phyloP scores from a whole-genome alignment of 2,329 filamentous ascomycete species.

The Celoporthe dispersa region DNA sequence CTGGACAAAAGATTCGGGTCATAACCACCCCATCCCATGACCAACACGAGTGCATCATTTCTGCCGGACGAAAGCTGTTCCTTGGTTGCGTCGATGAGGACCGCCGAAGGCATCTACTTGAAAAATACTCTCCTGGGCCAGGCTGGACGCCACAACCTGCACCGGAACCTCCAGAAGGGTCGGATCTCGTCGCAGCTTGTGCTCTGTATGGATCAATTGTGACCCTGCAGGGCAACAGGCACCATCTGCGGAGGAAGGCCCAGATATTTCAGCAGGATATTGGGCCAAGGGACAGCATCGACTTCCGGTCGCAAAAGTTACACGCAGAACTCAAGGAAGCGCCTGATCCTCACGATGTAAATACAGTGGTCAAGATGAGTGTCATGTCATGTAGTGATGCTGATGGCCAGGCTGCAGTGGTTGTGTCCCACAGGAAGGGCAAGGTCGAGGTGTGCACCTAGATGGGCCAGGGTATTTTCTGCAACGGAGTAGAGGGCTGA shows the following conservation, averaged over 20 bases:
- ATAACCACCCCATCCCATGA: conserved; percentile 6
- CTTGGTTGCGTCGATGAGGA: conserved; percentile 9
- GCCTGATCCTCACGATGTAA: not conserved
- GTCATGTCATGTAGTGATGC: not conserved
- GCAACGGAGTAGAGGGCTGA: not conserved
- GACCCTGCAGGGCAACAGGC: conserved; percentile 2
- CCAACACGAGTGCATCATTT: conserved; percentile 12
- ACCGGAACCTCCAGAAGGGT: not conserved
- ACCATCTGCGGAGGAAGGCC: not conserved
- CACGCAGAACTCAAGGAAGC: not conserved
- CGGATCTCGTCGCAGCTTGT: conserved; percentile 3
- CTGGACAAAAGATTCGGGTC: conserved; percentile 10
- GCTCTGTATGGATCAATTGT: not conserved
- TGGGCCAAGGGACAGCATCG: not conserved
- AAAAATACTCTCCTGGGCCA: not conserved
- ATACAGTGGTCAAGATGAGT: conserved; percentile 7
- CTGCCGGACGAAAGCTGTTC: conserved; percentile 16
- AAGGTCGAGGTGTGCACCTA: conserved; percentile 11
- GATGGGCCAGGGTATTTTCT: not conserved
- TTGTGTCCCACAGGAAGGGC: conserved; percentile 15
- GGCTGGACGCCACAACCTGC: conserved; percentile 2
- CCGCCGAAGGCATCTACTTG: not conserved
- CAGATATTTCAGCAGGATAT: conserved; percentile 6
- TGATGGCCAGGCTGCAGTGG: not conserved
- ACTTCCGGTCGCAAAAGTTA: not conserved